Evolutionary conservation across 768 basidiomycete species (phyloP).

Genomic region (Xanthoconium purpureum): DNA sequence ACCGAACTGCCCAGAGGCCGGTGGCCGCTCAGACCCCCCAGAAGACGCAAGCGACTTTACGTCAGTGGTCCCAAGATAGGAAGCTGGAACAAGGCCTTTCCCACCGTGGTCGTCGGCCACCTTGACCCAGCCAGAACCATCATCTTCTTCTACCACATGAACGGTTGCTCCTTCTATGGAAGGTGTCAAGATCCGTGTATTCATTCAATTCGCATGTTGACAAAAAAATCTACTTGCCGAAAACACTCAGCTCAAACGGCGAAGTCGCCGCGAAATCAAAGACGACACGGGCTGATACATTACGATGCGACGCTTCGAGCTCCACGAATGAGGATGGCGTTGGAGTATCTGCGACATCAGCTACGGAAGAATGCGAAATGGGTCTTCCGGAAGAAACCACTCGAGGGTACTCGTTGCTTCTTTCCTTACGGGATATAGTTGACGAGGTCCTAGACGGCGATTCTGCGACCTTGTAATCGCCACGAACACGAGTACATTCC

Average conservation of each 20-base stretch:
- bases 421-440: constrained; percentile 33
- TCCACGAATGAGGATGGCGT: constrained; percentile 59
- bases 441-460: constrained; percentile 32
- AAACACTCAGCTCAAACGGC: constrained; percentile 70
- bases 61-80: constrained; percentile 56
- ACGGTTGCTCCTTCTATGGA: constrained; percentile 60
- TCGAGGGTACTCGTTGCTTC: constrained; percentile 17
- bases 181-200: constrained; percentile 11
- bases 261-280: constrained; percentile 77
- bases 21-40: constrained; percentile 18
- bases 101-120: constrained; percentile 55
- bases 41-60: constrained; percentile 18
- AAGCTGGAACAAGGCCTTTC: constrained; percentile 80
- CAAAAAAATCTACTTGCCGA: constrained; percentile 41
- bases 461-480: constrained; percentile 26
- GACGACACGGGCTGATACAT: constrained; percentile 57
- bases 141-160: constrained; percentile 72
- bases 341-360: constrained; percentile 29
- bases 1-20: constrained; percentile 52
- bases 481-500: constrained; percentile 47
- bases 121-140: constrained; percentile 86
- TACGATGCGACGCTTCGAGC: constrained; percentile 34
- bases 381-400: constrained; percentile 4
- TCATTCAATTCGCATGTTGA: constrained; percentile 6
- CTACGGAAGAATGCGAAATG: constrained; percentile 5